Evolutionary conservation across 768 basidiomycete species (phyloP).

Genomic region (Tubosaeta sp.): DNA sequence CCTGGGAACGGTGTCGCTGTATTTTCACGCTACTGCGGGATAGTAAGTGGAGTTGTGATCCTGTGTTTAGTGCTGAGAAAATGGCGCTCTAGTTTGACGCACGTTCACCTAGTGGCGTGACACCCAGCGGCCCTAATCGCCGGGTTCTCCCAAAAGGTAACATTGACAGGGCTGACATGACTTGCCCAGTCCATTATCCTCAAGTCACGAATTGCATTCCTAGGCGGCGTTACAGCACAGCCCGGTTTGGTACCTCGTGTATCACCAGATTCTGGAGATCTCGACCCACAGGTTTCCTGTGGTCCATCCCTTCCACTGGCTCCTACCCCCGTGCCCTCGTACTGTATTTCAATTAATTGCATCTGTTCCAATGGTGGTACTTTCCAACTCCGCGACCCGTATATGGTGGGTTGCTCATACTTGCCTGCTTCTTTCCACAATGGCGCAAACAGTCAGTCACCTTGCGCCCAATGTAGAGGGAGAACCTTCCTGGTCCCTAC

Average conservation of each 20-base stretch:
- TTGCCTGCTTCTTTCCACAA: conserved; percentile 22
- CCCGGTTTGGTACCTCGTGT: conserved; percentile 7
- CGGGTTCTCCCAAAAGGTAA: background rate
- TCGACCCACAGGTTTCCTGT: conserved; percentile 3
- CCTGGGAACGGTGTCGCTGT: background rate
- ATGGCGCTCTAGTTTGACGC: conserved; percentile 1
- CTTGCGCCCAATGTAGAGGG: conserved; percentile 25
- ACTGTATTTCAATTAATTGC: background rate
- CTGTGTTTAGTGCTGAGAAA: conserved; percentile 14
- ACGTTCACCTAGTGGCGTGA: conserved; percentile 24
- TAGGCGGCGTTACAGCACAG: conserved; percentile 7
- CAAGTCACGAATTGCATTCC: background rate
- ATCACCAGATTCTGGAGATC: conserved; percentile 1
- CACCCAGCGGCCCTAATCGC: background rate
- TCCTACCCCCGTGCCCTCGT: conserved; percentile 6
- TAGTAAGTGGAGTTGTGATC: conserved; percentile 15
- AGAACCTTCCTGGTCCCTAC: conserved; percentile 14
- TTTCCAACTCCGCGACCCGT: conserved; percentile 30
- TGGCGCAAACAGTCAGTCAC: conserved; percentile 18
- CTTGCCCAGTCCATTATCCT: background rate
- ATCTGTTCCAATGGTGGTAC: background rate
- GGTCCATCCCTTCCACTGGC: background rate
- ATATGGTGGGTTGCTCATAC: conserved; percentile 25
- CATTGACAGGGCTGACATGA: background rate
- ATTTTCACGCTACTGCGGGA: conserved; percentile 9